phyloP scores from a whole-genome alignment of 1,139 yeast genomes.

The Zygosaccharomyces pseudobailii region DNA sequence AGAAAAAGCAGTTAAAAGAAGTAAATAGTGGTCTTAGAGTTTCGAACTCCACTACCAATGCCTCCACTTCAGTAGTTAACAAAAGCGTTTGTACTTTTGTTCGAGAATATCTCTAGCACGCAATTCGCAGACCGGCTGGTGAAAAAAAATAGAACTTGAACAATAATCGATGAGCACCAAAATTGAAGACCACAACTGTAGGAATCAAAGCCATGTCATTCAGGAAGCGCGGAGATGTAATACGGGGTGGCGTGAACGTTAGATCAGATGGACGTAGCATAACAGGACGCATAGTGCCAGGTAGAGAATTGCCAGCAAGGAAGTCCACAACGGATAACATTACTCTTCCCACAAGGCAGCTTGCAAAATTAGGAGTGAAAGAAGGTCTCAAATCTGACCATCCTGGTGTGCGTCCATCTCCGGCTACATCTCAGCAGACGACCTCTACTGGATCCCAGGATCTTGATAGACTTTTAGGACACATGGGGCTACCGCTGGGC shows the following conservation, averaged over 20 bases:
- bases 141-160: neutral
- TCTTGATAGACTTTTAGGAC: slow-evolving; percentile 68
- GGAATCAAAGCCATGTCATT: slow-evolving; percentile 51
- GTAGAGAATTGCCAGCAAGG: neutral
- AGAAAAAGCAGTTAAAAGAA: neutral
- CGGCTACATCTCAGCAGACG: slow-evolving; percentile 67
- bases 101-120: neutral
- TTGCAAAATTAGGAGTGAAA: slow-evolving; percentile 12
- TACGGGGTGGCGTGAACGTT: slow-evolving; percentile 20
- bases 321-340: slow-evolving; percentile 5
- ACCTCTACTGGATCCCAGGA: slow-evolving; percentile 74
- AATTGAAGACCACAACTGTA: too few species aligned
- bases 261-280: slow-evolving; percentile 1
- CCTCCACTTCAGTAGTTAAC: too few species aligned
- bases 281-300: neutral
- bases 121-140: neutral
- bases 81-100: neutral
- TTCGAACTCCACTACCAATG: too few species aligned
- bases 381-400: slow-evolving; percentile 30
- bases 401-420: slow-evolving; percentile 70
- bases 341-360: slow-evolving; percentile 16
- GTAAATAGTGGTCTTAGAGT: neutral
- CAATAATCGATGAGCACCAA: too few species aligned
- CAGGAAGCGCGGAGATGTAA: slow-evolving; percentile 62
- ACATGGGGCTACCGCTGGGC: slow-evolving; percentile 85